phyloP scores from a whole-genome alignment of 306 rosid species.

The Mimosa bimucronata region DNA sequence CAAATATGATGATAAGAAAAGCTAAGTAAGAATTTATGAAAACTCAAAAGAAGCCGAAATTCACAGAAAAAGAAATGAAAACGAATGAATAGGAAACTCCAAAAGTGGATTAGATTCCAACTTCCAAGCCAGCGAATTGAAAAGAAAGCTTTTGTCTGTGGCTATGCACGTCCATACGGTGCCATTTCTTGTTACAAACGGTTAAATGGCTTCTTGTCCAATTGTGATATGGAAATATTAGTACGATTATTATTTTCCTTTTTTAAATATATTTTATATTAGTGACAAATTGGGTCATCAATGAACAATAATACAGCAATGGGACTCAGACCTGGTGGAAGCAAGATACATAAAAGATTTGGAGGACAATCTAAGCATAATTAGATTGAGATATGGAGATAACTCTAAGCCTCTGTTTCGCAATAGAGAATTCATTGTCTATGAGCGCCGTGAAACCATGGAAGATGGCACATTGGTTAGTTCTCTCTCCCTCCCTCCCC shows the following conservation, averaged over 20 bases:
- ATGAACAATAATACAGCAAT: slow-evolving; percentile 61
- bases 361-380: slow-evolving; percentile 77
- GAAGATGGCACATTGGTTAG: slow-evolving; percentile 88
- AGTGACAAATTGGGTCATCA: too few species aligned
- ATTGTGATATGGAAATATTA: neutral
- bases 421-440: slow-evolving; percentile 85
- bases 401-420: slow-evolving; percentile 79
- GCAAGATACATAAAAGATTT: slow-evolving; percentile 78
- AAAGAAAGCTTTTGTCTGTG: slow-evolving; percentile 48
- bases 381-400: slow-evolving; percentile 80
- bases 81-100: neutral
- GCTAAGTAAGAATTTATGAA: too few species aligned
- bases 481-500: neutral
- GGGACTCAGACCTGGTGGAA: slow-evolving; percentile 91
- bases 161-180: neutral
- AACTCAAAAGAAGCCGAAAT: neutral
- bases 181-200: slow-evolving; percentile 23
- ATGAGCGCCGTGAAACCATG: slow-evolving; percentile 89
- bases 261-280: too few species aligned
- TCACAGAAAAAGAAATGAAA: neutral
- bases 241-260: too few species aligned
- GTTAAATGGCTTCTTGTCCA: neutral
- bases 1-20: neutral
- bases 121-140: slow-evolving; percentile 36
- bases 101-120: slow-evolving; percentile 34